A percentile compares a stretch with the other conserved stretches of the same genome.
Conservation (phyloP, 148 eudicot species). For the Vaccinium vitisidaea region DNA sequence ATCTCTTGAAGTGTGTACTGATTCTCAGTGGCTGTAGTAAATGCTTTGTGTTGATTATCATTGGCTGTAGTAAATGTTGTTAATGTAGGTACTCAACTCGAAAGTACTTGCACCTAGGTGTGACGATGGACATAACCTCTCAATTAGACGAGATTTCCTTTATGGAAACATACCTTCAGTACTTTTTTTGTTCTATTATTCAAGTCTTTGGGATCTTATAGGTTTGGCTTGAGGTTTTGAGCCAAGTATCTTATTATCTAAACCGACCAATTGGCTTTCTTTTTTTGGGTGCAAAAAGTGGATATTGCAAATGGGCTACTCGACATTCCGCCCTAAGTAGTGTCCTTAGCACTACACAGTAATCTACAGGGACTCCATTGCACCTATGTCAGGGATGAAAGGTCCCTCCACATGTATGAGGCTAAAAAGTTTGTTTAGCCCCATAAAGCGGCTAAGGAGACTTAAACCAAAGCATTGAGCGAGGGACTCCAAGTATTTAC, state of each 20-base stretch:
- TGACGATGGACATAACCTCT: not conserved
- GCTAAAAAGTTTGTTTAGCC: too few species aligned
- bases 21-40: not conserved
- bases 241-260: not conserved
- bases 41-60: not conserved
- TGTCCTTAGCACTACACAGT: not conserved
- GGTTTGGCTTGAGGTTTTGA: not conserved
- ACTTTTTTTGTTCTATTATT: not conserved
- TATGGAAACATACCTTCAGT: not conserved
- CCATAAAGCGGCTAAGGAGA: too few species aligned
- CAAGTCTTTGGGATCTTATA: not conserved
- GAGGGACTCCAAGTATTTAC: not conserved
- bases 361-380: too few species aligned
- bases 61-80: not conserved
- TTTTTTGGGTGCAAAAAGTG: not conserved
- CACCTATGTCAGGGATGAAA: too few species aligned
- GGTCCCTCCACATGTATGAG: too few species aligned
- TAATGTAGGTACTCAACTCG: not conserved
- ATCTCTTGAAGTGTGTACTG: not conserved
- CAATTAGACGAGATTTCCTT: not conserved
- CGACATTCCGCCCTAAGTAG: not conserved
- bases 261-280: not conserved
- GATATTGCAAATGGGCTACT: not conserved
- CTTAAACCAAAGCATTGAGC: not conserved
- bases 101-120: not conserved